Percentiles rank a stretch among this genome's conserved stretches.
Evolutionary conservation across 164 flowering plant genomes (phyloP).

Genomic region (Liquidambar formosana): DNA sequence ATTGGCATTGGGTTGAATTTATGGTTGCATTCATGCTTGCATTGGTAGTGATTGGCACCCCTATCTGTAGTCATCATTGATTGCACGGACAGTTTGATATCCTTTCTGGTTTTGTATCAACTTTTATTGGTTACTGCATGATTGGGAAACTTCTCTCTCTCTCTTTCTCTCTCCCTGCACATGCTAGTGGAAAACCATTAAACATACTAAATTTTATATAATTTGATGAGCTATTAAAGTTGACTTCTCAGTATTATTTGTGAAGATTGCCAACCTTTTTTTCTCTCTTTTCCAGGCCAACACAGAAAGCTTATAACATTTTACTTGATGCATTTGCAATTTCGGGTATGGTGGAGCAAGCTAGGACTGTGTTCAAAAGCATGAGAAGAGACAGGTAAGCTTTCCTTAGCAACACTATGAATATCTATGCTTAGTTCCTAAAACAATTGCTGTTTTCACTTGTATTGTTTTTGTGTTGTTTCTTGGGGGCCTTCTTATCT

Average conservation of each 20-base stretch:
- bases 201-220: not conserved
- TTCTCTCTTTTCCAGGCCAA: slow-evolving; percentile 60
- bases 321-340: slow-evolving; percentile 97
- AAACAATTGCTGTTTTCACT: not conserved
- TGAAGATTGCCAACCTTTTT: not conserved
- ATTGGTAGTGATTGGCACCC: not conserved
- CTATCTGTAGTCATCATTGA: not conserved
- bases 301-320: slow-evolving; percentile 87
- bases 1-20: not conserved
- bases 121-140: not conserved
- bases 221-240: not conserved
- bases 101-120: not conserved
- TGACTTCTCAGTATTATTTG: not conserved
- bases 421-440: not conserved
- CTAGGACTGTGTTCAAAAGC: slow-evolving; percentile 83
- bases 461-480: not conserved
- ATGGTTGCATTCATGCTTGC: not conserved
- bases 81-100: not conserved
- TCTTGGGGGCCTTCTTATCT: not conserved
- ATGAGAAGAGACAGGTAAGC: slow-evolving; percentile 94
- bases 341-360: slow-evolving; percentile 97
- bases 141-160: too few species aligned
- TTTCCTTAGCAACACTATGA: not conserved
- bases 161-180: too few species aligned
- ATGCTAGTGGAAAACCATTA: not conserved